A percentile compares a stretch with the other conserved stretches of the same genome.
These are phyloP conservation scores for Exophiala aquamarina DNA, from an alignment of 2,329 filamentous ascomycete genomes.

Conservation along the genomic window DNA sequence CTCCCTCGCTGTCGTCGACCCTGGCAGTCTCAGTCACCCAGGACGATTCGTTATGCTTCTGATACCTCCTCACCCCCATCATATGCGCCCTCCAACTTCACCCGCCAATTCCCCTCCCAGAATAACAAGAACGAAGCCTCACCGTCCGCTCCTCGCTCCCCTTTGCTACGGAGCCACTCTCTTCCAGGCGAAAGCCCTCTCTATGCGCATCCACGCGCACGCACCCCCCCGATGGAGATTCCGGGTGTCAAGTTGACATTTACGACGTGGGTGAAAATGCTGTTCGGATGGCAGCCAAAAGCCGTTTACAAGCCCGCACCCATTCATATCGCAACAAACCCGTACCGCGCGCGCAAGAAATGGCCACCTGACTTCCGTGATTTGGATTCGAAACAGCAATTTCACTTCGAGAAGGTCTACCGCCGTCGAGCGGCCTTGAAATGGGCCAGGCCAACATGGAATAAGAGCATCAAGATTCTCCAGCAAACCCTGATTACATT, in stretches of 20 bases:
- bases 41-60: slow-evolving; percentile 3
- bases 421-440: slow-evolving; percentile 61
- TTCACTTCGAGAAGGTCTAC: slow-evolving; percentile 67
- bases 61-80: slow-evolving; percentile 15
- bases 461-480: slow-evolving; percentile 56
- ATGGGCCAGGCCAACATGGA: slow-evolving; percentile 58
- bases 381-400: slow-evolving; percentile 64
- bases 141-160: not conserved
- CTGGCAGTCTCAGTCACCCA: no score
- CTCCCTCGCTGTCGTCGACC: not conserved
- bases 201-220: slow-evolving; percentile 14
- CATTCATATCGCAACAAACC: slow-evolving; percentile 46
- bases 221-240: slow-evolving; percentile 8
- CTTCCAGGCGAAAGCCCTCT: slow-evolving; percentile 12
- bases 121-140: slow-evolving; percentile 3
- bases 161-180: not conserved
- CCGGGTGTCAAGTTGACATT: slow-evolving; percentile 16
- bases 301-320: slow-evolving; percentile 23
- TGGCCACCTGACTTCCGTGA: slow-evolving; percentile 67
- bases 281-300: slow-evolving; percentile 19
- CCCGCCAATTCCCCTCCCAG: slow-evolving; percentile 10
- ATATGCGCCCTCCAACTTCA: slow-evolving; percentile 26
- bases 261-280: slow-evolving; percentile 21
- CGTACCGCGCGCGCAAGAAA: slow-evolving; percentile 59
- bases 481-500: slow-evolving; percentile 53